phyloP scores from a whole-genome alignment of 164 flowering plant species.

The Magnolia officinalis region DNA sequence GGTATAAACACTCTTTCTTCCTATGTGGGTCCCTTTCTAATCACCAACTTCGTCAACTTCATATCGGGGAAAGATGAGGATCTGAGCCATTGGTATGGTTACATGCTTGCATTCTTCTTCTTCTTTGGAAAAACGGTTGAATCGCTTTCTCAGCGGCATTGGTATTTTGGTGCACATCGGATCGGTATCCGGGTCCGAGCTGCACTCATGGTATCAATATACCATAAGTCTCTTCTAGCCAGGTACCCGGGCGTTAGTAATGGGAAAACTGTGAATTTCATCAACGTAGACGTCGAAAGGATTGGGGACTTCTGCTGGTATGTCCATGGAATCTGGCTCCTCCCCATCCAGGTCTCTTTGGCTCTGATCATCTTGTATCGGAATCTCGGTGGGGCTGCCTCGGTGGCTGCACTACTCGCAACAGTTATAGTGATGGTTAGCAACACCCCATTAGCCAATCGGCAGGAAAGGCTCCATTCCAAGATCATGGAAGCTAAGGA shows the following conservation, averaged over 20 bases:
- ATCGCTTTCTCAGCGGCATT: slow-evolving; percentile 72
- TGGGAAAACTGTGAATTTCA: slow-evolving; percentile 55
- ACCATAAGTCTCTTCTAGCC: slow-evolving; percentile 49
- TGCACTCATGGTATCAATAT: slow-evolving; percentile 52
- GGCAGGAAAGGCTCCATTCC: slow-evolving; percentile 56
- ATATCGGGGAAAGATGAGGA: slow-evolving; percentile 36
- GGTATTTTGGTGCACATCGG: slow-evolving; percentile 79
- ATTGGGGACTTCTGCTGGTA: slow-evolving; percentile 70
- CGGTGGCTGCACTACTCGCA: slow-evolving; percentile 54
- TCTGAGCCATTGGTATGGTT: slow-evolving; percentile 46
- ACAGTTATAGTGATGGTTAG: slow-evolving; percentile 62
- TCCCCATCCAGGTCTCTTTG: slow-evolving; percentile 64
- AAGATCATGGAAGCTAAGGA: slow-evolving; percentile 86
- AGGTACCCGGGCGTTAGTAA: slow-evolving; percentile 40
- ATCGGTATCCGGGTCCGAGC: slow-evolving; percentile 65
- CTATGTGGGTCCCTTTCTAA: slow-evolving; percentile 67
- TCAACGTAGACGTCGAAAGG: slow-evolving; percentile 77
- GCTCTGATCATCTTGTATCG: slow-evolving; percentile 60
- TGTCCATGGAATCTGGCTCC: slow-evolving; percentile 79
- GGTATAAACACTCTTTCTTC: slow-evolving; percentile 77
- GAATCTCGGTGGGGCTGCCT: slow-evolving; percentile 67
- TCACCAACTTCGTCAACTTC: slow-evolving; percentile 62
- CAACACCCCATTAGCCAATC: slow-evolving; percentile 70
- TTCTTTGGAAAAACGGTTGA: slow-evolving; percentile 70
- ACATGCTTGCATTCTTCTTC: slow-evolving; percentile 57